A percentile compares a stretch with the other conserved stretches of the same genome.
Evolutionary conservation across 805 yeast species (phyloP).

Genomic region (Zygosaccharomyces pseudorouxii): DNA sequence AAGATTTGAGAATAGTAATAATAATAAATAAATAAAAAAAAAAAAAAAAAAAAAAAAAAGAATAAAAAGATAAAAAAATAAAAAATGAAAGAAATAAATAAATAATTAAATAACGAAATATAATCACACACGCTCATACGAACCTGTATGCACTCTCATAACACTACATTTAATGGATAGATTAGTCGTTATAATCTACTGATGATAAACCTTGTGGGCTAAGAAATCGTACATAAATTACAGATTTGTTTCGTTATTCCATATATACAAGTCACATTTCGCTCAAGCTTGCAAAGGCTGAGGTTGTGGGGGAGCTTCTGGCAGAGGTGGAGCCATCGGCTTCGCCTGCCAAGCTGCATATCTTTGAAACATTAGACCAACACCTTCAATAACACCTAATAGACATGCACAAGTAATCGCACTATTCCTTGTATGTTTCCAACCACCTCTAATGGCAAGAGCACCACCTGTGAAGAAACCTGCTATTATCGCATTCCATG

Average conservation of each 20-base stretch:
- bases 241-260: conserved; percentile 5
- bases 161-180: not conserved
- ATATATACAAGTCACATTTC: conserved; percentile 11
- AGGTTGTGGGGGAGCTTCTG: conserved; percentile 35
- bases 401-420: conserved; percentile 97
- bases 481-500: conserved; percentile 96
- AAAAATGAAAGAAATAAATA: not conserved
- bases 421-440: conserved; percentile 93
- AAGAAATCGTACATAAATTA: conserved; percentile 5
- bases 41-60: not conserved
- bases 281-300: conserved; percentile 36
- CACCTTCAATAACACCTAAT: conserved; percentile 96
- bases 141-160: not conserved
- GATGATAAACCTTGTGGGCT: not conserved
- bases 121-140: not conserved
- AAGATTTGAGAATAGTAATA: not conserved
- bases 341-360: conserved; percentile 78
- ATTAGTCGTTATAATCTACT: not conserved
- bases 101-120: not conserved
- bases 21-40: not conserved
- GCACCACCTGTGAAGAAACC: conserved; percentile 99
- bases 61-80: not conserved
- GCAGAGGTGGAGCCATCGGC: conserved; percentile 59
- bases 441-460: conserved; percentile 96
- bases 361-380: conserved; percentile 92